phyloP scores from a whole-genome alignment of 2,329 filamentous ascomycete genomes.

The Neophaeococcomyces mojaviensis region DNA sequence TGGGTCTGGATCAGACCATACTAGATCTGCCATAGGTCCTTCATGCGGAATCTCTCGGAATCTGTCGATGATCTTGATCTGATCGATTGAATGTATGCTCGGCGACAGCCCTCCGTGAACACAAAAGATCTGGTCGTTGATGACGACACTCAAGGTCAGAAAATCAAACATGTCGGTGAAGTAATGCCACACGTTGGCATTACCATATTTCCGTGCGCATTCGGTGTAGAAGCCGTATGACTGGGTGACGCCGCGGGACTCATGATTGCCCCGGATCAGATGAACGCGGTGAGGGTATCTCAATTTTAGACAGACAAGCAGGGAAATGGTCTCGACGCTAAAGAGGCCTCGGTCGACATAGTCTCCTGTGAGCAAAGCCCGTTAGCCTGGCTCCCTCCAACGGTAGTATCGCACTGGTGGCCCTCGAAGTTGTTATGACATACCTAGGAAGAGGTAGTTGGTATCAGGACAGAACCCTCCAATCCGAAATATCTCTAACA shows the following conservation, averaged over 20 bases:
- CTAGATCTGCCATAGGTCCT: conserved; percentile 97
- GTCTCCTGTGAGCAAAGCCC: conserved; percentile 55
- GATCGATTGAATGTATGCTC: conserved; percentile 94
- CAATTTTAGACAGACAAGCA: conserved; percentile 93
- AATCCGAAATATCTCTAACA: conserved; percentile 99
- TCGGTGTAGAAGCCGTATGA: conserved; percentile 99
- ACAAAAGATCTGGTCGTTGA: conserved; percentile 98
- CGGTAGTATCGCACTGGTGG: background rate
- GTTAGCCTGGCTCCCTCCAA: background rate
- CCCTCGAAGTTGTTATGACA: conserved; percentile 10
- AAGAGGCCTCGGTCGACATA: conserved; percentile 98
- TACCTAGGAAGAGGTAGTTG: conserved; percentile 95
- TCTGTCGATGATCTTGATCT: conserved; percentile 98
- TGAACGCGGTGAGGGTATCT: conserved; percentile 94
- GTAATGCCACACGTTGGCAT: conserved; percentile 98
- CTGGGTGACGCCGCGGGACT: conserved; percentile 93
- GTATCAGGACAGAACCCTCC: conserved; percentile 96
- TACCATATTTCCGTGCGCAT: conserved; percentile 95
- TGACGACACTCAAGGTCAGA: conserved; percentile 90
- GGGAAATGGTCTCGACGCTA: conserved; percentile 95
- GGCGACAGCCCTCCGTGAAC: conserved; percentile 88
- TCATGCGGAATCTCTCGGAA: conserved; percentile 98
- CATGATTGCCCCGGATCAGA: conserved; percentile 94
- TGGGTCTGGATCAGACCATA: conserved; percentile 97
- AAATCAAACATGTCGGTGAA: conserved; percentile 99